Evolutionary conservation across 2,329 filamentous ascomycete species (phyloP).

Genomic region (Alternaria hordeiaustralica): DNA sequence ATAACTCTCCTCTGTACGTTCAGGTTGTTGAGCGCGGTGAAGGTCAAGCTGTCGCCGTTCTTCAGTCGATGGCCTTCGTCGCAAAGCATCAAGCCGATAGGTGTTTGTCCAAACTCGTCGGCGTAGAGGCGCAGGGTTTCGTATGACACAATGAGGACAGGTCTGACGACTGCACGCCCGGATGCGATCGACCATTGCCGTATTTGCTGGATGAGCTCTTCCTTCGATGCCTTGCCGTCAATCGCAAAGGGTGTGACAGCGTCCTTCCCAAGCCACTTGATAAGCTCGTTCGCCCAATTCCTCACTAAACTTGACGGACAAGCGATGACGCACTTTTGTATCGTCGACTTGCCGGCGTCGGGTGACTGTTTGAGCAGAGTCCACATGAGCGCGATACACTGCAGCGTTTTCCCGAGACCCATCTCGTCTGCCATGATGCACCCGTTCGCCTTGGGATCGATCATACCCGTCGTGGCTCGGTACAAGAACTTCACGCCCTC

Average conservation of each 20-base stretch:
- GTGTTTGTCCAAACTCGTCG: conserved; percentile 85
- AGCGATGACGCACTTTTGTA: conserved; percentile 95
- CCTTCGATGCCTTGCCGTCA: conserved; percentile 94
- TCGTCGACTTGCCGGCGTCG: conserved; percentile 89
- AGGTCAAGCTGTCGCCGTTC: conserved; percentile 95
- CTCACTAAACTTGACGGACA: conserved; percentile 95
- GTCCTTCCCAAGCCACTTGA: conserved; percentile 94
- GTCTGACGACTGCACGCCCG: conserved; percentile 86
- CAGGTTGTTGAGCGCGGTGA: conserved; percentile 85
- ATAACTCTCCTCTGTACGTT: conserved; percentile 94
- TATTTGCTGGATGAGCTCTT: conserved; percentile 87
- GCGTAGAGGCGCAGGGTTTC: conserved; percentile 92
- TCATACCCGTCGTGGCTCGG: conserved; percentile 89
- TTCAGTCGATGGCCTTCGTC: conserved; percentile 97
- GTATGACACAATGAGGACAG: conserved; percentile 97
- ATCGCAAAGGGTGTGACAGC: conserved; percentile 93
- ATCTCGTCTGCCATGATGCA: conserved; percentile 99
- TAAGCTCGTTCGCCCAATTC: conserved; percentile 97
- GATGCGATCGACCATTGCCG: conserved; percentile 93
- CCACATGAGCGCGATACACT: conserved; percentile 97
- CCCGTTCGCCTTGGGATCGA: conserved; percentile 90
- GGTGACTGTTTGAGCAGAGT: conserved; percentile 94
- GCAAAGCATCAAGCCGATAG: conserved; percentile 91
- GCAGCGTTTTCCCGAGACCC: conserved; percentile 95
- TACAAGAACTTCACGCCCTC: conserved; percentile 99